phyloP scores from a whole-genome alignment of 2,329 filamentous ascomycete genomes.

The Calcarisporium arbuscula region DNA sequence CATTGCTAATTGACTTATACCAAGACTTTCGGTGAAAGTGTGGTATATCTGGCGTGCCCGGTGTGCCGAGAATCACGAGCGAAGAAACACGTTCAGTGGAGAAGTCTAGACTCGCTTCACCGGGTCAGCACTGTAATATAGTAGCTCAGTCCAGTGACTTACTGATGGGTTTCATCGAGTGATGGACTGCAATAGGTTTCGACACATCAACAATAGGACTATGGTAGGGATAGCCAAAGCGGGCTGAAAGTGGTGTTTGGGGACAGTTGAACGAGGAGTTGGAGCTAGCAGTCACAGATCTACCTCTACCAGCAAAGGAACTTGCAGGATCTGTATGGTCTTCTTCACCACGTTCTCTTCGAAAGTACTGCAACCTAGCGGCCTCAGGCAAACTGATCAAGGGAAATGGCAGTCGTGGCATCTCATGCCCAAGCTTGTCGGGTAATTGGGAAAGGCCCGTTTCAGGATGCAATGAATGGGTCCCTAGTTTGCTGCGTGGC shows the following conservation, averaged over 20 bases:
- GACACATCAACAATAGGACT: slow-evolving; percentile 3
- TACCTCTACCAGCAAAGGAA: slow-evolving; percentile 21
- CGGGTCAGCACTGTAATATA: no score
- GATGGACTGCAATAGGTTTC: slow-evolving; percentile 13
- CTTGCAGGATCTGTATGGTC: slow-evolving; percentile 26
- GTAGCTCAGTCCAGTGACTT: no score
- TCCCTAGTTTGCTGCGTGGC: no score
- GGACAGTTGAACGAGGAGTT: slow-evolving; percentile 18
- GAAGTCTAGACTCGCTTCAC: not conserved
- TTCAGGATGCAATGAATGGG: no score
- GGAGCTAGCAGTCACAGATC: slow-evolving; percentile 25
- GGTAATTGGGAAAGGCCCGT: slow-evolving; percentile 7
- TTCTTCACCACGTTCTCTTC: slow-evolving; percentile 27
- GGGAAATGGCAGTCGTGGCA: slow-evolving; percentile 26
- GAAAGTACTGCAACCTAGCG: slow-evolving; percentile 24
- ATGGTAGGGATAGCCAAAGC: slow-evolving; percentile 8
- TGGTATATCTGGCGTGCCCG: no score
- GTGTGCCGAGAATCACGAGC: no score
- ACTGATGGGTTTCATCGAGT: no score
- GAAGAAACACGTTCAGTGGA: not conserved
- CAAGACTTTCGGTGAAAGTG: no score
- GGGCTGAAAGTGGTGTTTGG: slow-evolving; percentile 18
- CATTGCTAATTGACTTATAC: no score
- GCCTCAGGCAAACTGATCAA: slow-evolving; percentile 32
- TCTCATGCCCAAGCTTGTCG: slow-evolving; percentile 15